phyloP scores from a whole-genome alignment of 2,329 filamentous ascomycete species.

The Sphaerulina populicola region DNA sequence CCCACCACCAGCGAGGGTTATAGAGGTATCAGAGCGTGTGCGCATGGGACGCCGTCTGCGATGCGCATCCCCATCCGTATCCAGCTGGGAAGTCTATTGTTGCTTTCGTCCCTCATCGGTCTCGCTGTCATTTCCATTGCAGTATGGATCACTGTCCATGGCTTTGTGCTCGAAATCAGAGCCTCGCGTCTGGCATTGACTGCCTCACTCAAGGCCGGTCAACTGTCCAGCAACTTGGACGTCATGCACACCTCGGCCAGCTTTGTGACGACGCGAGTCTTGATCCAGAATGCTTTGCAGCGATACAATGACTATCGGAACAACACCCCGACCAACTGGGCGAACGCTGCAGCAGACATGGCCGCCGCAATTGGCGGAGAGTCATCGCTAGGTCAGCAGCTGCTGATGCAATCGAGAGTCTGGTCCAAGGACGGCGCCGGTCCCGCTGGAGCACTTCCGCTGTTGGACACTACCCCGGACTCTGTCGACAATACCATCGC shows the following conservation, averaged over 20 bases:
- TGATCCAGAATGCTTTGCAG: slow-evolving; percentile 46
- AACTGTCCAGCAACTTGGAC: slow-evolving; percentile 68
- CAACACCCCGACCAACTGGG: slow-evolving; percentile 53
- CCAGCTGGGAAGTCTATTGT: slow-evolving; percentile 73
- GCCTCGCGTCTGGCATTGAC: slow-evolving; percentile 59
- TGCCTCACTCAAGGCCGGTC: slow-evolving; percentile 76
- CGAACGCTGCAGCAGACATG: slow-evolving; percentile 54
- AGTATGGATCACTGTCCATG: slow-evolving; percentile 55
- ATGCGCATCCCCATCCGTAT: slow-evolving; percentile 85
- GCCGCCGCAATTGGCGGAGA: slow-evolving; percentile 57
- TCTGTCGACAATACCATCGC: slow-evolving; percentile 42
- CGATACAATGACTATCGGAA: slow-evolving; percentile 50
- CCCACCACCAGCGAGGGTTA: background rate
- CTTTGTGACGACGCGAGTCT: slow-evolving; percentile 58
- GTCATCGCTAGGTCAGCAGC: slow-evolving; percentile 37
- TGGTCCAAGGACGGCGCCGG: slow-evolving; percentile 62
- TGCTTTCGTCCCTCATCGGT: slow-evolving; percentile 63
- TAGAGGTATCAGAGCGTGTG: background rate
- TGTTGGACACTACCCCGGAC: slow-evolving; percentile 57
- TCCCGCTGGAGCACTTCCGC: slow-evolving; percentile 39
- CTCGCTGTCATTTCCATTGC: slow-evolving; percentile 73
- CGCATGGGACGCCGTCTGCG: background rate
- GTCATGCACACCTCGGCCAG: slow-evolving; percentile 67
- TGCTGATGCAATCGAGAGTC: slow-evolving; percentile 63
- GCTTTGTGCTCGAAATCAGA: slow-evolving; percentile 52